Percentiles rank a stretch among this genome's conserved stretches.
Conservation (phyloP, 2,329 filamentous ascomycete species). For the Fusarium papillatum region DNA sequence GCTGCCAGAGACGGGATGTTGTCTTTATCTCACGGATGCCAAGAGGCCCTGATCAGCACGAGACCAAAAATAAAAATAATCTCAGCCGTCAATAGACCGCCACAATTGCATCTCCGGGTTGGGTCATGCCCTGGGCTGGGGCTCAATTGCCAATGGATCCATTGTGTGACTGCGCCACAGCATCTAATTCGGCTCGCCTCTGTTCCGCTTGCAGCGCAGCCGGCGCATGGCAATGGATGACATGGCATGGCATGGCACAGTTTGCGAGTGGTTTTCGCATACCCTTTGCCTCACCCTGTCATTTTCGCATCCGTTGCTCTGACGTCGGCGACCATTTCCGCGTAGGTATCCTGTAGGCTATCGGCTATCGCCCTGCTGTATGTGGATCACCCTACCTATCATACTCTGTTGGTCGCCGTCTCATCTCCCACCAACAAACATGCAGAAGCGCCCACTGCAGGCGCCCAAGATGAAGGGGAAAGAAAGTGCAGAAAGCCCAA, state of each 20-base stretch:
- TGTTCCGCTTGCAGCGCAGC: neutral
- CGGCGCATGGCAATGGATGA: neutral
- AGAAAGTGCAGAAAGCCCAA: neutral
- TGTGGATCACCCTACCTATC: neutral
- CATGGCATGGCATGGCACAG: neutral
- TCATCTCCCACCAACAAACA: neutral
- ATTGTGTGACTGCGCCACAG: slow-evolving; percentile 32
- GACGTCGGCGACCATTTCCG: neutral
- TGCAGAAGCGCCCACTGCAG: neutral
- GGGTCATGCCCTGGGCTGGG: neutral
- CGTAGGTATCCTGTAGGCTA: neutral
- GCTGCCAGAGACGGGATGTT: neutral
- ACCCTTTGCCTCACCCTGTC: neutral
- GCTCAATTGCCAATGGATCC: slow-evolving; percentile 10
- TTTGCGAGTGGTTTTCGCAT: slow-evolving; percentile 18
- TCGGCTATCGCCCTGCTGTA: neutral
- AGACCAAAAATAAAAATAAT: slow-evolving; percentile 39
- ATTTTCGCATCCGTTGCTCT: slow-evolving; percentile 1
- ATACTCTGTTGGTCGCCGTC: neutral
- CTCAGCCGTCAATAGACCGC: slow-evolving; percentile 10
- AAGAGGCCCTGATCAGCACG: slow-evolving; percentile 27
- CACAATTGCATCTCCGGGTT: slow-evolving; percentile 12
- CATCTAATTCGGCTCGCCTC: slow-evolving; percentile 5
- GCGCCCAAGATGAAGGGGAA: neutral
- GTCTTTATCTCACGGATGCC: neutral